These are phyloP conservation scores for Chaetomium fimeti DNA, from an alignment of 495 filamentous ascomycete species.

Conservation along the genomic window DNA sequence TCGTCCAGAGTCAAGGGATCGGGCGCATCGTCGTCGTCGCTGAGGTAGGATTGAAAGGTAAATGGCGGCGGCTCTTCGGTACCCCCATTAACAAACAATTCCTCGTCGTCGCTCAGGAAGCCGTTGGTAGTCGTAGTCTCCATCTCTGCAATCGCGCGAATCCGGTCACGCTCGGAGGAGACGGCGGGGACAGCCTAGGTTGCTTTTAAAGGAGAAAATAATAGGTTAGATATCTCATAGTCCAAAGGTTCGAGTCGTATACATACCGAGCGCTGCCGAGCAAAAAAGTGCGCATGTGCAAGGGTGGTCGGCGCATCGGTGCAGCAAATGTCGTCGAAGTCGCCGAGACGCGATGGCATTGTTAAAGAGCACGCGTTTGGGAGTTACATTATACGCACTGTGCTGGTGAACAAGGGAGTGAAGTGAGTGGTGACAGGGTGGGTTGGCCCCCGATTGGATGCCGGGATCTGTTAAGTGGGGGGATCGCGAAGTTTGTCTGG, in stretches of 20 bases:
- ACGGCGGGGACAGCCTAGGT: not conserved
- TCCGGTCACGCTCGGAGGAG: not conserved
- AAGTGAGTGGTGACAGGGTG: not conserved
- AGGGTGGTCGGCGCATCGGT: conserved; percentile 5
- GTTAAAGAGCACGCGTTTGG: conserved; percentile 10
- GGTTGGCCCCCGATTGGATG: conserved; percentile 3
- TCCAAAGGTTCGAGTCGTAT: not conserved
- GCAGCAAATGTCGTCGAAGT: conserved; percentile 12
- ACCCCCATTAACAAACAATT: conserved; percentile 15
- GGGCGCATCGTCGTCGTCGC: conserved; percentile 29
- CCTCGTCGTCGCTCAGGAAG: conserved; percentile 26
- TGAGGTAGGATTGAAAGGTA: conserved; percentile 30
- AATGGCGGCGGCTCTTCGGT: conserved; percentile 22
- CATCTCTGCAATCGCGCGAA: conserved; percentile 17
- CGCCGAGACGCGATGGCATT: conserved; percentile 12
- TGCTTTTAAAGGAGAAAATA: not conserved
- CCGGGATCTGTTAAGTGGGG: not conserved
- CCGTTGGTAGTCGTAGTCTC: conserved; percentile 1
- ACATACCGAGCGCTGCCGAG: conserved; percentile 1
- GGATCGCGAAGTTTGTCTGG: not conserved
- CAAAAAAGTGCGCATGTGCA: not conserved
- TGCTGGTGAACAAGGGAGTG: not conserved
- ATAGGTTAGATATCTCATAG: not conserved
- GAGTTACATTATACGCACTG: not conserved
- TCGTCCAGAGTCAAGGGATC: conserved; percentile 22